These are phyloP conservation scores for Bipolaris sorokiniana DNA, from an alignment of 2,329 filamentous ascomycete species.

Conservation along the genomic window DNA sequence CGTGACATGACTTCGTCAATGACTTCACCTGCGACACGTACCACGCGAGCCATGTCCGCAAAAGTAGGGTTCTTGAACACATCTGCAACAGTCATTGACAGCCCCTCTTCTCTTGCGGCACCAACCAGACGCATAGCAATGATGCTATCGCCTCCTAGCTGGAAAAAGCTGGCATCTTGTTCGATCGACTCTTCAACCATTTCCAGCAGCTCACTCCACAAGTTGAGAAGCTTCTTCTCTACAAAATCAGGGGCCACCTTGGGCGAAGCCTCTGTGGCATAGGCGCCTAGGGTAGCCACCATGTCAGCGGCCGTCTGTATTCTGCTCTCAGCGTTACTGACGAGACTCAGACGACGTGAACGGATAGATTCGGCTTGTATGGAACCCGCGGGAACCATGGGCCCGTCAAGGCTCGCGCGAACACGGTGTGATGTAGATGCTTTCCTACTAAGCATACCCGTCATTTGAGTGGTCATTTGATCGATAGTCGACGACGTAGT, in stretches of 20 bases:
- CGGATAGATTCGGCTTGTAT: constrained; percentile 23
- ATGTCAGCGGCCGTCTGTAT: constrained; percentile 43
- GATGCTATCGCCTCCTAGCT: constrained; percentile 43
- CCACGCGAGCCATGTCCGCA: constrained; percentile 42
- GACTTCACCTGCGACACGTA: constrained; percentile 43
- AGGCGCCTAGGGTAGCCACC: constrained; percentile 40
- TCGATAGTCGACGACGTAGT: constrained; percentile 31
- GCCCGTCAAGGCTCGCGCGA: constrained; percentile 32
- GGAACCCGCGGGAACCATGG: constrained; percentile 20
- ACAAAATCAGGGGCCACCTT: constrained; percentile 40
- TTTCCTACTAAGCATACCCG: constrained; percentile 33
- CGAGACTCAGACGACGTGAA: constrained; percentile 36
- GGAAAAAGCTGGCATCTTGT: constrained; percentile 43
- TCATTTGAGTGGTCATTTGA: constrained; percentile 41
- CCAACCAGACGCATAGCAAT: constrained; percentile 46
- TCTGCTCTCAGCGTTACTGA: constrained; percentile 39
- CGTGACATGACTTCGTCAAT: constrained; percentile 46
- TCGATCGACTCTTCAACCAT: constrained; percentile 44
- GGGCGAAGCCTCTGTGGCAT: constrained; percentile 39
- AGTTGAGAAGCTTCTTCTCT: constrained; percentile 40
- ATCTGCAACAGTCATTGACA: constrained; percentile 45
- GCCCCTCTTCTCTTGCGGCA: constrained; percentile 40
- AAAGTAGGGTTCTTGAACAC: constrained; percentile 46
- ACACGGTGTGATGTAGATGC: constrained; percentile 35
- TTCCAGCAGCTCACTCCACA: constrained; percentile 43